Conservation (phyloP, 495 filamentous ascomycete genomes). For the Xylaria venustula region DNA sequence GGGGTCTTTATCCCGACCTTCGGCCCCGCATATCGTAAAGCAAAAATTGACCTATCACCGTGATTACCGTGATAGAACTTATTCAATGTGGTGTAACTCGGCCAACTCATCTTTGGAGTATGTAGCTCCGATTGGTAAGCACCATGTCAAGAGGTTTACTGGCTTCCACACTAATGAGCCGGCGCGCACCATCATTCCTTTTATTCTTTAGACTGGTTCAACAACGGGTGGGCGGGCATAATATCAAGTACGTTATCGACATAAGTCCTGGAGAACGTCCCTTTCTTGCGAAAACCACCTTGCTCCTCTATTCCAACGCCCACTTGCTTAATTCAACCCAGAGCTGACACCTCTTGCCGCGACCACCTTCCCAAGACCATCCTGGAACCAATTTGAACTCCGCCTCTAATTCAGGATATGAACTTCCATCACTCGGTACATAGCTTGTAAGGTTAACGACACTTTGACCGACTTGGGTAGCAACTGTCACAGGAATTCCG, state of each 20-base stretch:
- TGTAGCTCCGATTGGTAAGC: not conserved
- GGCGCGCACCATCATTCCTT: not conserved
- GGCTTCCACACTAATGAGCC: not conserved
- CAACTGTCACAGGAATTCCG: slow-evolving; percentile 28
- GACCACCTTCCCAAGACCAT: slow-evolving; percentile 54
- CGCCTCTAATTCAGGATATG: slow-evolving; percentile 39
- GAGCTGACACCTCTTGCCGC: slow-evolving; percentile 54
- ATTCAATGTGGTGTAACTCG: no score
- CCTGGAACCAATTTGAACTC: slow-evolving; percentile 51
- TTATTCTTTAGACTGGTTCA: not conserved
- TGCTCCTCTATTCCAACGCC: slow-evolving; percentile 13
- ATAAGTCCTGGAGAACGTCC: no score
- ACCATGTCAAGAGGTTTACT: not conserved
- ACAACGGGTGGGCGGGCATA: no score
- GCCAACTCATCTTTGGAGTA: no score
- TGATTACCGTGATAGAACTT: no score
- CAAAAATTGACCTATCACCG: no score
- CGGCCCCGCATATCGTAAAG: no score
- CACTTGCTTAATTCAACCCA: slow-evolving; percentile 49
- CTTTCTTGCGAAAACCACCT: not conserved
- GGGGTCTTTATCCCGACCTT: no score
- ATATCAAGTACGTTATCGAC: no score
- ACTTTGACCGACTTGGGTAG: not conserved
- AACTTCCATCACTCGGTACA: slow-evolving; percentile 16
- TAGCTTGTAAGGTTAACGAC: slow-evolving; percentile 21